Conservation (phyloP, 805 yeast genomes). For the Metschnikowia borealis region DNA sequence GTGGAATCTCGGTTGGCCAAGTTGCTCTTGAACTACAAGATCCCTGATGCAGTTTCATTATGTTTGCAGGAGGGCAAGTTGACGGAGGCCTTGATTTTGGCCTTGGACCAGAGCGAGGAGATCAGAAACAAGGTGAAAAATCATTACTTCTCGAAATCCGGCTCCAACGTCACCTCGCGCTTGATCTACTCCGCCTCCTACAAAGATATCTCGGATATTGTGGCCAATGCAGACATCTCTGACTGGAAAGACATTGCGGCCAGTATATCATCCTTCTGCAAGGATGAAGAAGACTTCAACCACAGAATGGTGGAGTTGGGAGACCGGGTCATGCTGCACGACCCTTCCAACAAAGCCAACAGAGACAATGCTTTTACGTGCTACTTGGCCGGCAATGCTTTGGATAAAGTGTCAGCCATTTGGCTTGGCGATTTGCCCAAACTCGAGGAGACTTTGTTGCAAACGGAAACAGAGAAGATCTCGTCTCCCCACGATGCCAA, state of each 20-base stretch:
- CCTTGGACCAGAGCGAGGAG: conserved; percentile 58
- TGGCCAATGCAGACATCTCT: conserved; percentile 66
- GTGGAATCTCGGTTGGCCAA: conserved; percentile 40
- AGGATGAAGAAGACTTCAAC: conserved; percentile 45
- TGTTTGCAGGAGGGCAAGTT: conserved; percentile 62
- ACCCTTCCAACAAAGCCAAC: conserved; percentile 22
- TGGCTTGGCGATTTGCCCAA: conserved; percentile 74
- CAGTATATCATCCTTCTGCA: conserved; percentile 48
- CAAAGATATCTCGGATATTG: conserved; percentile 60
- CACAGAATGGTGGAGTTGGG: conserved; percentile 64
- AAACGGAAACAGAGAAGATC: conserved; percentile 39
- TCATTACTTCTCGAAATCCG: conserved; percentile 63
- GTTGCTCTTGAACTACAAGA: conserved; percentile 56
- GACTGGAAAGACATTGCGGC: conserved; percentile 85
- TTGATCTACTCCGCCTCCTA: conserved; percentile 63
- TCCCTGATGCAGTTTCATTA: conserved; percentile 60
- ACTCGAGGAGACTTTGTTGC: conserved; percentile 42
- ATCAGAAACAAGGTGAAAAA: conserved; percentile 65
- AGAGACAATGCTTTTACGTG: conserved; percentile 75
- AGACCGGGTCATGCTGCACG: conserved; percentile 54
- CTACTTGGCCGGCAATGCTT: conserved; percentile 75
- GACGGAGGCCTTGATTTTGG: conserved; percentile 77
- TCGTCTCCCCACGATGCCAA: conserved; percentile 77
- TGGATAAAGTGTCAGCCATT: conserved; percentile 71
- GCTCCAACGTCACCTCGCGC: conserved; percentile 60